Base-by-base conservation (phyloP, 208 protist genomes). In the Crithidia expoeki region DNA sequence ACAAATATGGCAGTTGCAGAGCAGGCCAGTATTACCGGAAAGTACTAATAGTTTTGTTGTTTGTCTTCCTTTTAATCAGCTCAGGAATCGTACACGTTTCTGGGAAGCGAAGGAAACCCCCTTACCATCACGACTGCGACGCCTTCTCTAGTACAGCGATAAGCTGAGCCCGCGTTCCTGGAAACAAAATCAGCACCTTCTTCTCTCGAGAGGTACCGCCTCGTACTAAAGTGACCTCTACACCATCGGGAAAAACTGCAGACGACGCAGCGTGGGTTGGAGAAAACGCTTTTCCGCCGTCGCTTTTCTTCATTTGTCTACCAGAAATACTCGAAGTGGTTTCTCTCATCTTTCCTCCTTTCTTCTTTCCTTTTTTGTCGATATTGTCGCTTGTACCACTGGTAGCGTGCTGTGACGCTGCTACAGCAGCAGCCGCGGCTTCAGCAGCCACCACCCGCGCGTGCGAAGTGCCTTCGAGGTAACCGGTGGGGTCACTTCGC, bases 191-290 rank as follows among this genome's bases (percentile, higher is more conserved):
- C 14, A 80, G 60, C 25, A 95, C 51, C 33, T 68, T 74, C 70
- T 95, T 95, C 57, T 78, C 65, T 19, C 86, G 74, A 28, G 83
- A 86, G 1, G 85, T 90, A 23, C 69, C 61, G 9, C 90, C 87
- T 36, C 85, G 76, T 49, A 82, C 72, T 10, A 95, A 68, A 19
- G 73, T 67, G 2, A 92, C 83, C 11, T 76, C 67, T 0, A 94
- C 74, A 10, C 87, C 79, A 5, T 58, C 61, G 10, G 77, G 65
- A 2, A 73, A 32, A 1, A 55, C 34, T 3, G 52, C 30, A 28
- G 27, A 16, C 11, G 58, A 14, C 40, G 42, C 27, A 40, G 10
- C 10, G 21, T 5, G 14, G 14, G n/a, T 9, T 2, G 19, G 1
- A 10, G 36, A 1, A 16, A 16, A 23, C 3, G 42, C 27, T 27